Percentiles rank a stretch among this genome's conserved stretches.
Evolutionary conservation across 352 stramenopile species (phyloP).

Genomic region (Globisporangium cystogenes): DNA sequence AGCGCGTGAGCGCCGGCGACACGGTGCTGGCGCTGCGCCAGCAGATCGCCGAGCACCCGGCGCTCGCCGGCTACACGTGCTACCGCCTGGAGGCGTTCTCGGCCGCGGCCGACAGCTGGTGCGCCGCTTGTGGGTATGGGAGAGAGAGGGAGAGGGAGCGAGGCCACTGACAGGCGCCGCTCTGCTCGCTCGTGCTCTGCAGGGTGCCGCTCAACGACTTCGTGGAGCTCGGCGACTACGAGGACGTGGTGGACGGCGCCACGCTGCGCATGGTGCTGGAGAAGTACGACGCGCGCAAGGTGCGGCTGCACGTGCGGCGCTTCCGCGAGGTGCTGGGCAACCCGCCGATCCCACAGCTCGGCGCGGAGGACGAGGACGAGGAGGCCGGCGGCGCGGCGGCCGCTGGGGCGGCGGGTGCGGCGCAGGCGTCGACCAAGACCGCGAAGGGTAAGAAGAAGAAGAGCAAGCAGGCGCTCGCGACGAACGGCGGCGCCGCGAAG

Average conservation of each 20-base stretch:
- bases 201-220: constrained; percentile 75
- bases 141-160: not conserved
- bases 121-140: not conserved
- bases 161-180: not conserved
- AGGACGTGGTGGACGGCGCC: constrained; percentile 49
- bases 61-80: constrained; percentile 81
- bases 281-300: constrained; percentile 85
- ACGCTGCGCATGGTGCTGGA: constrained; percentile 82
- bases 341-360: constrained; percentile 68
- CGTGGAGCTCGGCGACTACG: constrained; percentile 81
- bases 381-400: not conserved
- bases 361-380: constrained; percentile 7
- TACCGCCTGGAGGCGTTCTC: constrained; percentile 70
- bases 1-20: constrained; percentile 67
- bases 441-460: constrained; percentile 19
- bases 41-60: constrained; percentile 76
- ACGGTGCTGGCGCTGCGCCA: constrained; percentile 81
- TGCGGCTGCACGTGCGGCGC: constrained; percentile 72
- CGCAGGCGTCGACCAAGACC: constrained; percentile 13
- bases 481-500: constrained; percentile 8
- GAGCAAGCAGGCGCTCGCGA: constrained; percentile 5
- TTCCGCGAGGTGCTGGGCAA: constrained; percentile 81
- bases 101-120: constrained; percentile 20
- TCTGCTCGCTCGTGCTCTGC: not conserved
- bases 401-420: not conserved